These are phyloP conservation scores for Yarrowia bubula DNA, from an alignment of 805 yeast genomes.

Conservation along the genomic window DNA sequence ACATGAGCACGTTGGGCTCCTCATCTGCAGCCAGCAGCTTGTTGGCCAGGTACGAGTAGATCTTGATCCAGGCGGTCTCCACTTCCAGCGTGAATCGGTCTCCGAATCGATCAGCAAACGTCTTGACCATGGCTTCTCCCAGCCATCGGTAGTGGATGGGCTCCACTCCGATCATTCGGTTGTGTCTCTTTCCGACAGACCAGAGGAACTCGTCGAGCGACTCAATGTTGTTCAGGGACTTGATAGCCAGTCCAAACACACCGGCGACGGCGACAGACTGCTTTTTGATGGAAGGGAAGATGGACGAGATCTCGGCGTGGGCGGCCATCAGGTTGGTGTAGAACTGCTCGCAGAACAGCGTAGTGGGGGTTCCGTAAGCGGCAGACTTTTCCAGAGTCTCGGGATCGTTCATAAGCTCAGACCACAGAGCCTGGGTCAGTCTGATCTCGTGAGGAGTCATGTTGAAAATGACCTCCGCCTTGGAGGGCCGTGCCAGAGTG, in stretches of 20 bases:
- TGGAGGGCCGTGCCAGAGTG: background rate
- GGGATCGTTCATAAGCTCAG: slow-evolving; percentile 26
- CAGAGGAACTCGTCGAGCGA: slow-evolving; percentile 58
- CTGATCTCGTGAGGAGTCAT: slow-evolving; percentile 7
- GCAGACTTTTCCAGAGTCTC: slow-evolving; percentile 11
- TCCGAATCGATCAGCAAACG: slow-evolving; percentile 35
- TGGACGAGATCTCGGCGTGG: slow-evolving; percentile 58
- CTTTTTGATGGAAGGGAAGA: slow-evolving; percentile 72
- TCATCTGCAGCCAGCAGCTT: slow-evolving; percentile 36
- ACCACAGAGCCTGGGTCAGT: background rate
- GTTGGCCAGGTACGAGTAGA: slow-evolving; percentile 36
- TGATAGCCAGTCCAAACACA: slow-evolving; percentile 64
- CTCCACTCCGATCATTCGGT: slow-evolving; percentile 71
- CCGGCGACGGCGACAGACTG: slow-evolving; percentile 83
- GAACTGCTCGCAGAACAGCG: slow-evolving; percentile 72
- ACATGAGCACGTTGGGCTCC: slow-evolving; percentile 38
- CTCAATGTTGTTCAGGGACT: slow-evolving; percentile 58
- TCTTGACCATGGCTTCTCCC: slow-evolving; percentile 35
- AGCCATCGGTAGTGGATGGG: slow-evolving; percentile 36
- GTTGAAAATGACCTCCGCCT: slow-evolving; percentile 4
- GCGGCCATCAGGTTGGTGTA: slow-evolving; percentile 64
- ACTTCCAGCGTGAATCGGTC: slow-evolving; percentile 34
- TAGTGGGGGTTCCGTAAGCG: slow-evolving; percentile 39
- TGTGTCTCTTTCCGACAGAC: slow-evolving; percentile 69
- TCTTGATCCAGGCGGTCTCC: slow-evolving; percentile 38